phyloP scores from a whole-genome alignment of 192 early-diverging fungal genomes.

The Chytriomyces confervae region DNA sequence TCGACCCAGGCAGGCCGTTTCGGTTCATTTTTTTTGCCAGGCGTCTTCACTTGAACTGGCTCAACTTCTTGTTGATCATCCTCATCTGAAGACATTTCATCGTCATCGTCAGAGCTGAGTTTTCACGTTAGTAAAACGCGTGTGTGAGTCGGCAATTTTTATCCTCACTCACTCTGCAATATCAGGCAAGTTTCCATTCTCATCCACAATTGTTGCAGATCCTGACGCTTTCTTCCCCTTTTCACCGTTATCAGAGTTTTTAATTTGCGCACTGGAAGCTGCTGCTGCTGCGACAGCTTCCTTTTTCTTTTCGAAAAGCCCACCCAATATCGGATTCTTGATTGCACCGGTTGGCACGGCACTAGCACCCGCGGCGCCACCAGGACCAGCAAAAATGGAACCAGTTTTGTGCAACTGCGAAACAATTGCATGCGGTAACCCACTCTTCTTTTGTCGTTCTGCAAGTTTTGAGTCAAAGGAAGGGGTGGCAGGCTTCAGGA shows the following conservation, averaged over 20 bases:
- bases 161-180: conserved; percentile 33
- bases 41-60: conserved; percentile 5
- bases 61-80: conserved; percentile 1
- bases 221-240: conserved; percentile 19
- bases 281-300: not conserved
- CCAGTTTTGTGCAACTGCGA: not conserved
- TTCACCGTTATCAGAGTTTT: not conserved
- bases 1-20: conserved; percentile 35
- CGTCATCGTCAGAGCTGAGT: conserved; percentile 35
- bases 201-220: conserved; percentile 43
- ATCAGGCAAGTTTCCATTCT: conserved; percentile 42
- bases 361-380: not conserved
- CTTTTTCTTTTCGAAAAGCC: conserved; percentile 18
- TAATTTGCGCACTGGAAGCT: not conserved
- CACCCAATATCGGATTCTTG: conserved; percentile 20
- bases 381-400: not conserved
- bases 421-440: not conserved
- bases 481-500: conserved; percentile 29
- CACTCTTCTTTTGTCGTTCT: not conserved
- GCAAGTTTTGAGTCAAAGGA: conserved; percentile 29
- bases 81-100: conserved; percentile 17
- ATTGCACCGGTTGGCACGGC: not conserved
- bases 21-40: not conserved
- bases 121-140: not conserved
- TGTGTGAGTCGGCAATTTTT: not conserved